Evolutionary conservation across 1,284 basidiomycete genomes (phyloP).

Genomic region (Retiboletus flavoniger): DNA sequence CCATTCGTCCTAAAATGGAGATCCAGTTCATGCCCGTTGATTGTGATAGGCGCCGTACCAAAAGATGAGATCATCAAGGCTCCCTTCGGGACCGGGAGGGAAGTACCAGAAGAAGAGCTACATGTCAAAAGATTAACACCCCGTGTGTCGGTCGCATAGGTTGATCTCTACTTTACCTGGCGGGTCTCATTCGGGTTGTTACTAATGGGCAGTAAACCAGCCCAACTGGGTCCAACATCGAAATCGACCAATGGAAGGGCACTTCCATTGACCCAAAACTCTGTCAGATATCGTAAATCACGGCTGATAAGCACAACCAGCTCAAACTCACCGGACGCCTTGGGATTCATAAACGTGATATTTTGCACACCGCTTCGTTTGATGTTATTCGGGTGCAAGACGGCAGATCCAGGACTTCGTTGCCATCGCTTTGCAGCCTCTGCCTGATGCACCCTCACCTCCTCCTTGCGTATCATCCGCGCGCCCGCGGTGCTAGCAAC

Average conservation of each 20-base stretch:
- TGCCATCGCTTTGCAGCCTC: constrained; percentile 43
- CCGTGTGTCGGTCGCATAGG: no score
- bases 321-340: constrained; percentile 51
- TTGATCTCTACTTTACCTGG: constrained; percentile 43
- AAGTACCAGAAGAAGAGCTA: constrained; percentile 89
- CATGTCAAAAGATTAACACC: background rate
- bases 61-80: constrained; percentile 69
- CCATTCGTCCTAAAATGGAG: constrained; percentile 45
- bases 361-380: constrained; percentile 45
- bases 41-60: constrained; percentile 43
- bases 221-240: constrained; percentile 74
- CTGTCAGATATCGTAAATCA: constrained; percentile 34
- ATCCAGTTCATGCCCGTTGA: constrained; percentile 8
- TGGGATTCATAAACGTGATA: constrained; percentile 70
- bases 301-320: background rate
- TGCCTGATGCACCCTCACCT: constrained; percentile 16
- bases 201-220: constrained; percentile 72
- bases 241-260: constrained; percentile 68
- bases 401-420: constrained; percentile 22
- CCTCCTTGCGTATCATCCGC: constrained; percentile 24
- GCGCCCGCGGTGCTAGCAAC: constrained; percentile 5
- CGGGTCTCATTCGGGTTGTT: constrained; percentile 57
- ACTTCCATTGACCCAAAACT: constrained; percentile 70
- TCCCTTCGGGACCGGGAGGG: constrained; percentile 71
- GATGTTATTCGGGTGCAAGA: background rate